Evolutionary conservation across 192 early-diverging fungal genomes (phyloP).

Genomic region (Dimargaris verticillata): DNA sequence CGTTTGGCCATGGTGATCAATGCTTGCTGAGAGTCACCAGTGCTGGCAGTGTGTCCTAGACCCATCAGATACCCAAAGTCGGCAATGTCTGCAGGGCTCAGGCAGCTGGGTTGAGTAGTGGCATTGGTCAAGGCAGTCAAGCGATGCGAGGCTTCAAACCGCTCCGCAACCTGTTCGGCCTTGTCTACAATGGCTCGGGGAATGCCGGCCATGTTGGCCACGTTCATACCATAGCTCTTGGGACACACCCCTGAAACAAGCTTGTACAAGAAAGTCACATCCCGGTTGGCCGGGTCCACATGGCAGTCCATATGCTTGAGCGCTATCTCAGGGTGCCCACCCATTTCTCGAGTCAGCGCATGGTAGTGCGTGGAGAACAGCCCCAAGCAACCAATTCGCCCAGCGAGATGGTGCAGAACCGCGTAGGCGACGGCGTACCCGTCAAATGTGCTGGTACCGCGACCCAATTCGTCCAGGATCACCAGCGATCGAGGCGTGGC

Average conservation of each 20-base stretch:
- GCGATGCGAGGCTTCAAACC: constrained; percentile 42
- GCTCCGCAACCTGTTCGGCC: constrained; percentile 49
- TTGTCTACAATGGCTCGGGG: constrained; percentile 47
- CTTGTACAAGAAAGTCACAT: constrained; percentile 94
- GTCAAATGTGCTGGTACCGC: constrained; percentile 93
- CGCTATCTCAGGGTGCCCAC: constrained; percentile 45
- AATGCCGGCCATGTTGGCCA: constrained; percentile 91
- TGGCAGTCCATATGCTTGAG: constrained; percentile 81
- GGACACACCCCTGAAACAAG: constrained; percentile 68
- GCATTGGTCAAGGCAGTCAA: no score
- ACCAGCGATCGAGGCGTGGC: constrained; percentile 82
- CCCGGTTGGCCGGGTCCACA: constrained; percentile 58
- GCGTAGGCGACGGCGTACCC: constrained; percentile 91
- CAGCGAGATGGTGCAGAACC: constrained; percentile 70
- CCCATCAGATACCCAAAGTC: no score
- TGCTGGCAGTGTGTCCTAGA: no score
- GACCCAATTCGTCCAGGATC: constrained; percentile 92
- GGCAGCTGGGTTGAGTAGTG: no score
- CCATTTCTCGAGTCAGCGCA: constrained; percentile 73
- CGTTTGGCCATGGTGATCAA: no score
- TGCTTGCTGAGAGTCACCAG: no score
- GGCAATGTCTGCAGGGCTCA: no score
- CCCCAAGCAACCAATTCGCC: constrained; percentile 69
- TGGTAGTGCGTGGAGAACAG: constrained; percentile 96
- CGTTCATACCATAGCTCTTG: constrained; percentile 96